These are phyloP conservation scores for Penicillium sp. DNA, from an alignment of 2,329 filamentous ascomycete species.

Conservation along the genomic window DNA sequence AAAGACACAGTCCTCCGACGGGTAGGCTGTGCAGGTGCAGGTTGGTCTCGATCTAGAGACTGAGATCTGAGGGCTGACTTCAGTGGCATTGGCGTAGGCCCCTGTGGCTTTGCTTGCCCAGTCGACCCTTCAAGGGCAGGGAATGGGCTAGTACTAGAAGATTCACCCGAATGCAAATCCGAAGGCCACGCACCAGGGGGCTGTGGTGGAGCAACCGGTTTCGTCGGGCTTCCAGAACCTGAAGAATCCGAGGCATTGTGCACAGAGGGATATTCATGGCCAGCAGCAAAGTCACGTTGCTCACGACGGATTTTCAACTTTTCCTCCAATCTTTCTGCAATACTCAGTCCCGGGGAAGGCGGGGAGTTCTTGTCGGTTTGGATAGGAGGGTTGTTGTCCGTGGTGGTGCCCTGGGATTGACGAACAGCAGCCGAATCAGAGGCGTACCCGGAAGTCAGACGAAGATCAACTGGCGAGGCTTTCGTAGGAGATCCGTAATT, in stretches of 20 bases:
- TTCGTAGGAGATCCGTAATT: constrained; percentile 20
- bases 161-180: background rate
- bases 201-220: background rate
- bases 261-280: constrained; percentile 5
- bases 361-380: constrained; percentile 9
- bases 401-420: background rate
- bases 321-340: constrained; percentile 42
- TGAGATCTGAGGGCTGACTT: constrained; percentile 14
- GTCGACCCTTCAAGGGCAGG: background rate
- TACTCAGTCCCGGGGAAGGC: constrained; percentile 15
- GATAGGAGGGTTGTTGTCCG: background rate
- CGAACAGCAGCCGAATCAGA: constrained; percentile 28
- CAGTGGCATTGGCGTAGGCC: background rate
- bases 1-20: constrained; percentile 29
- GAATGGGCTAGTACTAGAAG: constrained; percentile 2
- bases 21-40: constrained; percentile 13
- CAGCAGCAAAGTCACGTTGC: constrained; percentile 25
- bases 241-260: background rate
- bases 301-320: constrained; percentile 39
- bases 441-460: constrained; percentile 26
- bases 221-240: background rate
- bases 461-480: constrained; percentile 11
- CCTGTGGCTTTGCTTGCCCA: background rate
- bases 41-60: constrained; percentile 17
- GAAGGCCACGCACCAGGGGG: constrained; percentile 10